Conservation (phyloP, 129 eudicot species). For the Chrysanthemum seticuspe region DNA sequence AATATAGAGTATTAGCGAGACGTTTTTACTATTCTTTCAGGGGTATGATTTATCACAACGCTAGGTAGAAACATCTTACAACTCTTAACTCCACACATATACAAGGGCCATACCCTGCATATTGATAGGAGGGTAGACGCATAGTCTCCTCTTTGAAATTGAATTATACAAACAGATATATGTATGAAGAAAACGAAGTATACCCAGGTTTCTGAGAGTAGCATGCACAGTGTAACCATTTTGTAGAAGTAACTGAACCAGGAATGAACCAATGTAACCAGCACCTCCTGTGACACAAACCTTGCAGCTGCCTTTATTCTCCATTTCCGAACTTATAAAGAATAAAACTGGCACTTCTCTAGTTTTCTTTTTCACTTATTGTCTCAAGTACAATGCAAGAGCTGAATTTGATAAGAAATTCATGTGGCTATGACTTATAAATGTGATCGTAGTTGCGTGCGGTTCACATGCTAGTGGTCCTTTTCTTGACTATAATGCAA, state of each 20-base stretch:
- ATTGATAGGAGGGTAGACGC: constrained; percentile 7
- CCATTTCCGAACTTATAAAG: background rate
- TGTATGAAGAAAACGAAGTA: no score
- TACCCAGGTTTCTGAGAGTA: constrained; percentile 44
- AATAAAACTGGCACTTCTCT: background rate
- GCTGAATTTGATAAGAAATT: background rate
- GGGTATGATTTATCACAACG: no score
- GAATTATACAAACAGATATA: background rate
- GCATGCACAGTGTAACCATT: constrained; percentile 57
- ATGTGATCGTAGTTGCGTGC: background rate
- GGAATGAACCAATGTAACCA: constrained; percentile 50
- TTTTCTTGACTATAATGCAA: no score
- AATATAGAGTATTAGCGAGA: no score
- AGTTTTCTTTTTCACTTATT: background rate
- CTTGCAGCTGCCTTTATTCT: constrained; percentile 10
- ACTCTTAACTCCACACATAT: no score
- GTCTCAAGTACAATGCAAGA: background rate
- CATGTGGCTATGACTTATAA: background rate
- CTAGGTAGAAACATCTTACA: no score
- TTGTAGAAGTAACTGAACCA: constrained; percentile 43
- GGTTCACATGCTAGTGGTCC: background rate
- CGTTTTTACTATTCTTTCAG: no score
- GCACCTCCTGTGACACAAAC: constrained; percentile 68
- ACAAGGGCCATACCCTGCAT: no score
- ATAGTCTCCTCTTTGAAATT: constrained; percentile 33